Percentiles rank a stretch among this genome's conserved stretches.
Conservation (phyloP, 805 yeast genomes). For the Grigorovia yakushimaensis region DNA sequence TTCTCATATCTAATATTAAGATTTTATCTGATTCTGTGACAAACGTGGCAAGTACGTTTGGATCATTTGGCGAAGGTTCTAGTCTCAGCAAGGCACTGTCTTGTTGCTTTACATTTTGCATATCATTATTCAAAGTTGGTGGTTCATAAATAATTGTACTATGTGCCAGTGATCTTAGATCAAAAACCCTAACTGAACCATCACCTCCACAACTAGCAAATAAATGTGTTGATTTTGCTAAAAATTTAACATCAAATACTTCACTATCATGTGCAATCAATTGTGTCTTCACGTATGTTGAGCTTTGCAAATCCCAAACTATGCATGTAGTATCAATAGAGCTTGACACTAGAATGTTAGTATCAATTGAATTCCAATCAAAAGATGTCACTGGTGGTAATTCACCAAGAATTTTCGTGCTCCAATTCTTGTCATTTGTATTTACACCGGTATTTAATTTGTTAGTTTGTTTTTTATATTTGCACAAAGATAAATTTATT, state of each 20-base stretch:
- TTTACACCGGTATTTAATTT: constrained; percentile 14
- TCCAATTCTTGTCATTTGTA: not conserved
- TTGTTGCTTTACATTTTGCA: constrained; percentile 10
- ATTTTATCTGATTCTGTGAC: constrained; percentile 60
- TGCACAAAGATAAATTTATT: constrained; percentile 33
- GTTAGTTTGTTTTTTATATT: constrained; percentile 33
- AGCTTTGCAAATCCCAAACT: constrained; percentile 62
- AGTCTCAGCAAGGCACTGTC: constrained; percentile 61
- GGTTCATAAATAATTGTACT: constrained; percentile 92
- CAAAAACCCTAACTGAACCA: constrained; percentile 89
- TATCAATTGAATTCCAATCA: constrained; percentile 78
- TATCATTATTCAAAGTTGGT: constrained; percentile 18
- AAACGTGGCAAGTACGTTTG: constrained; percentile 75
- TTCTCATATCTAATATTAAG: constrained; percentile 70
- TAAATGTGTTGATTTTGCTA: constrained; percentile 56
- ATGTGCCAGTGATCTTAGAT: constrained; percentile 79
- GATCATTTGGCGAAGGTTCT: constrained; percentile 70
- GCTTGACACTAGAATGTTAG: constrained; percentile 65
- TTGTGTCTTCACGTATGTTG: constrained; percentile 72
- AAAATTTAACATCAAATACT: constrained; percentile 84
- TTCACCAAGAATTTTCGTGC: constrained; percentile 15
- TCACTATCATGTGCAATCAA: constrained; percentile 93
- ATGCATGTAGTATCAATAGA: constrained; percentile 96
- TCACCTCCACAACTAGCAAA: constrained; percentile 94
- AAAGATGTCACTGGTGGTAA: constrained; percentile 88